Percentiles rank a stretch among this genome's conserved stretches.
phyloP scores from a whole-genome alignment of 768 basidiomycete genomes.

The Boletus insuetus region DNA sequence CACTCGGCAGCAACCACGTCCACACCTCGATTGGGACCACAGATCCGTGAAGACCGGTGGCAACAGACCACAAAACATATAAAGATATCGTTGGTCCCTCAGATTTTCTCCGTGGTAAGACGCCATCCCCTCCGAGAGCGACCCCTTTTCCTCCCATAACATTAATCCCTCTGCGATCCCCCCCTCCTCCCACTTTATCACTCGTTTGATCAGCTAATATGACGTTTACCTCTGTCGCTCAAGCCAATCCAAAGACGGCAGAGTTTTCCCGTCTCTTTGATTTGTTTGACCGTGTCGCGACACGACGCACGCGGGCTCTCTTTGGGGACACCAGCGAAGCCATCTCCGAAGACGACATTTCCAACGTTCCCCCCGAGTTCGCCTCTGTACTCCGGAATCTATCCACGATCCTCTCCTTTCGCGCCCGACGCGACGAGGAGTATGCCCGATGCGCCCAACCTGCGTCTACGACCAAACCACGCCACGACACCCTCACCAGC shows the following conservation, averaged over 20 bases:
- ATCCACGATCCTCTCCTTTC: conserved; percentile 34
- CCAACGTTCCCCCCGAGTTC: conserved; percentile 27
- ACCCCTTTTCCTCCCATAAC: background rate
- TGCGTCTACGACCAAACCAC: conserved; percentile 3
- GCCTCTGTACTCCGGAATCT: conserved; percentile 38
- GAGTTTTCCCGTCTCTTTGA: conserved; percentile 55
- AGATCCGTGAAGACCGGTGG: background rate
- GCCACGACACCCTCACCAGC: conserved; percentile 23
- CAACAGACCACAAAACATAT: conserved; percentile 22
- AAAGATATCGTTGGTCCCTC: conserved; percentile 6
- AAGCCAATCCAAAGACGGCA: conserved; percentile 39
- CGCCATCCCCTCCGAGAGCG: background rate
- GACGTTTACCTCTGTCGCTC: conserved; percentile 15
- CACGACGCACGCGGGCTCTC: conserved; percentile 36
- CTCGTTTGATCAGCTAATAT: conserved; percentile 15
- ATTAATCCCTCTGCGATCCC: background rate
- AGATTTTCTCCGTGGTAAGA: background rate
- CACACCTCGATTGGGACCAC: conserved; percentile 10
- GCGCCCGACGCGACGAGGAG: conserved; percentile 28
- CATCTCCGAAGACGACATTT: conserved; percentile 32
- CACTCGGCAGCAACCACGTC: conserved; percentile 15
- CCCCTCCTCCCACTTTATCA: background rate
- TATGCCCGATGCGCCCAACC: background rate
- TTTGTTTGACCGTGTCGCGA: conserved; percentile 52
- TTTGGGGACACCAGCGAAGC: conserved; percentile 13